A percentile compares a stretch with the other conserved stretches of the same genome.
Evolutionary conservation across 345 rosid genomes (phyloP).

Genomic region (Cardiospermum halicacabum): DNA sequence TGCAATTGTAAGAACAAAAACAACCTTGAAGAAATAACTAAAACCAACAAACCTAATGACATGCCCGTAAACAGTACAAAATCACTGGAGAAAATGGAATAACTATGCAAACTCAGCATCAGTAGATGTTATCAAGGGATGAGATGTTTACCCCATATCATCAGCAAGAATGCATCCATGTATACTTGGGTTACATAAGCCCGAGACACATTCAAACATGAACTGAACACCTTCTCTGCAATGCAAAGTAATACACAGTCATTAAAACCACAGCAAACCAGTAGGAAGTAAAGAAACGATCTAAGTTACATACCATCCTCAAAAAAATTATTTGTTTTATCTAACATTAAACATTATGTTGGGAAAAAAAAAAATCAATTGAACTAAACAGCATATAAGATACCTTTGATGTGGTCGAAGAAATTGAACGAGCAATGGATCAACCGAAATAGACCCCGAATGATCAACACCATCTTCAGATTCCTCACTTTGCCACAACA

Average conservation of each 20-base stretch:
- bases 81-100: not conserved
- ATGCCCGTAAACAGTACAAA: not conserved
- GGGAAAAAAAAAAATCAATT: not conserved
- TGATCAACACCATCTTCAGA: constrained; percentile 33
- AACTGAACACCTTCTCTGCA: constrained; percentile 99
- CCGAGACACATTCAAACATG: constrained; percentile 95
- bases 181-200: constrained; percentile 51
- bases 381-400: not conserved
- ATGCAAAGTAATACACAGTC: constrained; percentile 8
- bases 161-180: constrained; percentile 97
- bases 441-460: constrained; percentile 52
- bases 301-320: not conserved
- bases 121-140: constrained; percentile 11
- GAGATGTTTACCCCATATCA: constrained; percentile 85
- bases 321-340: not conserved
- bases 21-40: constrained; percentile 9
- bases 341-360: not conserved
- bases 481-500: constrained; percentile 81
- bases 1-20: constrained; percentile 35
- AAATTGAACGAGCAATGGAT: constrained; percentile 80
- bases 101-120: not conserved
- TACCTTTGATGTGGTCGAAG: constrained; percentile 99
- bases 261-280: constrained; percentile 15
- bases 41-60: constrained; percentile 11
- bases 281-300: not conserved